Base-by-base conservation (phyloP, 176 grass and related monocot species). In the Pontederia paniculata region DNA sequence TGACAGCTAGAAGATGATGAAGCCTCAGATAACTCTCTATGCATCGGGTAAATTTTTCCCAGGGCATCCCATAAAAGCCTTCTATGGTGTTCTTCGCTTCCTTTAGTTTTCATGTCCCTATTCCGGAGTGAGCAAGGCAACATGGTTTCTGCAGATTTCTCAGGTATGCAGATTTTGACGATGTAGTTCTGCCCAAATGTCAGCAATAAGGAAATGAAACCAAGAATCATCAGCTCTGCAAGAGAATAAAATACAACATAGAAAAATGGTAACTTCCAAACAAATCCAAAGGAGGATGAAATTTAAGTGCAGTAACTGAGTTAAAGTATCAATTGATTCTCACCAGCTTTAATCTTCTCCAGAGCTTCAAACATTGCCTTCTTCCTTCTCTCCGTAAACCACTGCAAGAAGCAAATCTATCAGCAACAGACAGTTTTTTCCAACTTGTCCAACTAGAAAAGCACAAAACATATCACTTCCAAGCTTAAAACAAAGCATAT, bases 151-250 rank as follows among this genome's bases (percentile, higher is more conserved):
- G 89, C 84, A 41, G 78, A 68, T 8, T 74, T 44, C 43, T 82
- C 78, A 15, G 78, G 62, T 78, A 95, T 95, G 69, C 89, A 95
- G 54, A 95, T 75, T 71, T 77, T 85, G 58, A 83, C 71, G 45
- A 88, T 82, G 72, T 95, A 95, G 57, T 74, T 88, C 68, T 88
- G 81, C 8, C 89, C 78, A 44, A 95, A 95, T n/a, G 87, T 86
- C 19, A 95, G 89, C 19, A 88, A 77, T 37, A 95, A 80, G 51
- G 89, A 95, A 63, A 95, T 88, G 78, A 95, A 95, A 15, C 89
- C 89, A 20, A 95, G 81, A 70, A 95, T 59, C 89, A 95, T 95
- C 51, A 95, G 60, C 62, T 95, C 89, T 78, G 73, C 45, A 64
- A 44, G 12, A 50, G 48, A 50, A 11, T 5, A n/a, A 48, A 48